A percentile compares a stretch with the other conserved stretches of the same genome.
Conservation (phyloP, 2,329 filamentous ascomycete genomes). For the Exserohilum rostratum region DNA sequence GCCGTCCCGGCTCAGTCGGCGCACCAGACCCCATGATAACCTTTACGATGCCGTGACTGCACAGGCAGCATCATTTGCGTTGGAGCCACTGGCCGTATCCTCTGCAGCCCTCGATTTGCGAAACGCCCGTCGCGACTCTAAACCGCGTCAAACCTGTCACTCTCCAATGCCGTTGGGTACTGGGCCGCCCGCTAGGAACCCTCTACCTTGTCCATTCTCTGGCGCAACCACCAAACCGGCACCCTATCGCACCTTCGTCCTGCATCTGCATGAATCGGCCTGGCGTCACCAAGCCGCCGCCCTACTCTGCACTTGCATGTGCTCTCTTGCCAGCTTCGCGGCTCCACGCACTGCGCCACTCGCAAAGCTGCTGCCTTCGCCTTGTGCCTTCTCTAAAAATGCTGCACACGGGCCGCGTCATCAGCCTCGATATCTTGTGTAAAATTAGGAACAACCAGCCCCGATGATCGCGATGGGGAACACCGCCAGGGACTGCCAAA, state of each 20-base stretch:
- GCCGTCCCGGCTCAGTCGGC: not conserved
- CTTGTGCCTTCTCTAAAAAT: not conserved
- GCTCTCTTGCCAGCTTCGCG: constrained; percentile 5
- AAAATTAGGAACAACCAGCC: not conserved
- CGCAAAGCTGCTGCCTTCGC: not conserved
- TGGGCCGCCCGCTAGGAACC: constrained; percentile 11
- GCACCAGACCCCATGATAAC: not conserved
- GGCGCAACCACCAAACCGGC: no score
- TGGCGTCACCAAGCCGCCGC: not conserved
- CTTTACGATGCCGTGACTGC: no score
- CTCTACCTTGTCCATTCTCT: not conserved
- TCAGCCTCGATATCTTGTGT: not conserved
- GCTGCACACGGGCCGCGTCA: constrained; percentile 7
- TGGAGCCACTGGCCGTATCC: not conserved
- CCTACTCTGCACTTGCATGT: not conserved
- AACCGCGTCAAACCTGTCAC: constrained; percentile 25
- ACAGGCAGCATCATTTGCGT: no score
- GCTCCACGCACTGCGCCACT: constrained; percentile 10
- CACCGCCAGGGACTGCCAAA: not conserved
- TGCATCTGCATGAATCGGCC: constrained; percentile 1
- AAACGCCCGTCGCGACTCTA: constrained; percentile 10
- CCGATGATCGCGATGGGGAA: not conserved
- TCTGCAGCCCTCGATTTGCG: constrained; percentile 1
- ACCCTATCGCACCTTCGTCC: no score
- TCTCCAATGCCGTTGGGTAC: constrained; percentile 11